Base-by-base conservation (phyloP, 495 filamentous ascomycete species). In the Aspergillus sclerotioniger region DNA sequence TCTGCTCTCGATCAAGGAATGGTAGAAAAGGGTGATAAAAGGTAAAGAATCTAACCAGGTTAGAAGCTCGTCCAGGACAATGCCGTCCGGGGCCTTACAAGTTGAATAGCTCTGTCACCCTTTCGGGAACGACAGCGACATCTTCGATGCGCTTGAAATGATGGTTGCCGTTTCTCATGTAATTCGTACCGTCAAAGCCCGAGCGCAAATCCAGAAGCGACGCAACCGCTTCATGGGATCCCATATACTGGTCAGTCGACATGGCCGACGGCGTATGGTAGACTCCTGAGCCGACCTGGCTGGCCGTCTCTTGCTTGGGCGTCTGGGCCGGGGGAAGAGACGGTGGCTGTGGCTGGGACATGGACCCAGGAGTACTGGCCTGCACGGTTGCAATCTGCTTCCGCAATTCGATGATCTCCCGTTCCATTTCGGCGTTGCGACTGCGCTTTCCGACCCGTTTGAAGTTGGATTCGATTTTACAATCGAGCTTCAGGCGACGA, bases 391-490 rank as follows among this genome's bases (percentile, higher is more conserved):
- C 86, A 62, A 91, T 86, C 76, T 91, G 86, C 73, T 88, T 90
- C 68, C 79, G 70, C 39, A 86, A 67, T 61, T 85, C 79, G 35
- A 82, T 78, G 21, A 84, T 81, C 66, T 86, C 82, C 47, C 77
- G 68, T 66, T 94, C 91, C 91, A 96, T 95, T 71, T 96, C 92
- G 47, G 90, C 90, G 72, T 96, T 91, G 64, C 89, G 89, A 57
- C 85, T 90, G 49, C 92, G 85, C 79, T 97, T 97, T 52, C 90
- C 92, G 33, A 96, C 80, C 51, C 92, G 88, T 75, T 94, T 95
- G 76, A 97, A 97, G 67, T 92, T 92, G 59, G 88, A 89, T 69
- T 96, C 90, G 69, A 97, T 96, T 65, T 91, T 91, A 80, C 92
- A 97, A 21, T 86, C 83, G 57, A 96, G 88, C 65, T 87, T 89